Evolutionary conservation across 2,329 filamentous ascomycete genomes (phyloP), one percentile per base, ranked within the genome.

Genomic region (Penicillium thymicola): DNA sequence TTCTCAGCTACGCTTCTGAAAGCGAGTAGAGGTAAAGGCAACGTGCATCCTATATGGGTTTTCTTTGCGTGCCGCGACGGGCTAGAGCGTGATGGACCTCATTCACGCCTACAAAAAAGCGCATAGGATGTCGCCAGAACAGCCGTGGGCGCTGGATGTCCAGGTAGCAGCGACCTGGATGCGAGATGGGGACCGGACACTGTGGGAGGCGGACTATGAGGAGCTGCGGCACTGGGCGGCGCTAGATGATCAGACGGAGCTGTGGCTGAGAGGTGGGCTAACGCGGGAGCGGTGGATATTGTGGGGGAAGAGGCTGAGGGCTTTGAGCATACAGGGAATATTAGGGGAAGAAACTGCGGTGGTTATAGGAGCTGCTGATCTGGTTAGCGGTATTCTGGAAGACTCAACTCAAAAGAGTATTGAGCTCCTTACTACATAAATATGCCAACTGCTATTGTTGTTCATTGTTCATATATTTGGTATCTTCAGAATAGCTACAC

Each of bases 401-500:
- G 11, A 9, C 21, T 46, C 23, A 4, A 37, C 8, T 18, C 30
- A 16, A 25, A 16, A 25, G 23, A 2, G n/a, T 42, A 36, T 28
- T 51, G 28, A 34, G 18, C 11, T 44, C 7, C 16, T 23, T 14
- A 11, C 46, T 32, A 30, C 21, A 11, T 25, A 25, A 13, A 16
- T 13, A n/a, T 25, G 3, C 4, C 40, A 16, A 32, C 44, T n/a
- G 14, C 5, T 46, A 34, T 46, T 36, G 44, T 21, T 46, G 44
- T n/a, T 36, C 44, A 46, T 46, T 23, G 30, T 47, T 30, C 47
- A 42, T 43, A 46, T 59, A 59, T 62, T 59, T 67, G 62, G 63
- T 67, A 67, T 68, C 66, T 67, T 55, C 54, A 58, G 48, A 56
- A 58, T 61, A 62, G 55, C 58, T 66, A 63, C 55, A 64, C 42